Evolutionary conservation across 1,139 yeast genomes (phyloP).

Genomic region (Pichia cactophila): DNA sequence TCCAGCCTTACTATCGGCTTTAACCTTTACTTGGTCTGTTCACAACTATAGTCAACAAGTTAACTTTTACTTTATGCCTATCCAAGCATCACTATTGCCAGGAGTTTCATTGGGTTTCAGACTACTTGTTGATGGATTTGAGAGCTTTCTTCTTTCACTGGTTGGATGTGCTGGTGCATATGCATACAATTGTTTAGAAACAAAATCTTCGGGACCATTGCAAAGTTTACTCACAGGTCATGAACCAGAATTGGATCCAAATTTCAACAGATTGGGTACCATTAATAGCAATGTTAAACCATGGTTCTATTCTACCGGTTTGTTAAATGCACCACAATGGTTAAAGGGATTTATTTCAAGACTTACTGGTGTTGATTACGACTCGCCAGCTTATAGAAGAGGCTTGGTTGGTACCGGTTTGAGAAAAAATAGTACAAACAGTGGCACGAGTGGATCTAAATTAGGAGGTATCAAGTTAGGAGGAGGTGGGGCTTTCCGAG

Average conservation of each 20-base stretch:
- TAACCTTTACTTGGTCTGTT: conserved; percentile 56
- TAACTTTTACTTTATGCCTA: conserved; percentile 45
- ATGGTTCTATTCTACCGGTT: conserved; percentile 30
- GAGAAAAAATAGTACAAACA: neutral
- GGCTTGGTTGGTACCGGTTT: conserved; percentile 13
- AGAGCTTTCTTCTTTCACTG: conserved; percentile 34
- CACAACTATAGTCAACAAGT: conserved; percentile 43
- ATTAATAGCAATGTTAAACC: conserved; percentile 23
- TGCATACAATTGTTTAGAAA: conserved; percentile 52
- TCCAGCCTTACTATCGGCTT: conserved; percentile 40
- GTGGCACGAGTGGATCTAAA: neutral
- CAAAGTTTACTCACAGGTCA: conserved; percentile 24
- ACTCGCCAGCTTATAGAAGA: conserved; percentile 23
- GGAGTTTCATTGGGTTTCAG: conserved; percentile 45
- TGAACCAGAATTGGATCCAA: conserved; percentile 17
- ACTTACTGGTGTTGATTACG: conserved; percentile 27
- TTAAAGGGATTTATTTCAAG: conserved; percentile 20
- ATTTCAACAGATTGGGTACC: conserved; percentile 30
- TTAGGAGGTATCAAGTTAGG: neutral
- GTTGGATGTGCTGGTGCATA: conserved; percentile 51
- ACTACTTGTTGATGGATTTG: conserved; percentile 37
- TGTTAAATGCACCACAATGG: conserved; percentile 32
- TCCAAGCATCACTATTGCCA: conserved; percentile 54
- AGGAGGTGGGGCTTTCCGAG: conserved; percentile 1
- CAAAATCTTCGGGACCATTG: conserved; percentile 45